Evolutionary conservation across 495 filamentous ascomycete species (phyloP), one percentile per base, ranked within the genome.

Genomic region (Collariella sp.): DNA sequence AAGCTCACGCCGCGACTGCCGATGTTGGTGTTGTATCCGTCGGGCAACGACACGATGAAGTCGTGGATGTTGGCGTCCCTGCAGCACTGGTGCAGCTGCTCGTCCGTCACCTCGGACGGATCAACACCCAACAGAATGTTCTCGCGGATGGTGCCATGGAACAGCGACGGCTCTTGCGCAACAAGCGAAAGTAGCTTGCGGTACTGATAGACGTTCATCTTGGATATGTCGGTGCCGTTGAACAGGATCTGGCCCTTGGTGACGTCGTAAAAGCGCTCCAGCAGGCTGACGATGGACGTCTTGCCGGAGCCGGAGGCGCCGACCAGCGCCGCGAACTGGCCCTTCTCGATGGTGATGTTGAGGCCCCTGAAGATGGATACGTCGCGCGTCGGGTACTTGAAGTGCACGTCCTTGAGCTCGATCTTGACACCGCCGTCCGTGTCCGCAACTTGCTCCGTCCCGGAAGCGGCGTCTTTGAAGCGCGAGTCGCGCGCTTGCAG

Each of bases 221-320:
- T 60, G 1, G 64, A 52, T 7, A 85, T 74, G 53, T 78, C 70
- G 23, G 65, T 65, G 1, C 73, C 77, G 60, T 83, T 75, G 45
- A 79, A 62, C 0, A 75, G 55, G 33, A 88, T 80, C 31, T 58
- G 60, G 20, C 84, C 84, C 19, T 67, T 66, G 5, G 64, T 66
- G 0, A 76, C 66, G 22, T 80, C 72, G 62, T 87, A 88, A 64
- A 87, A 85, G 6, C 72, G 63, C 66, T 85, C 82, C 1, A 89
- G 66, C 0, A 89, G 68, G 3, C 78, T 78, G 16, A 88, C 74
- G 20, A 85, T 72, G 15, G 81, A 87, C 1, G 79, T 83, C 60
- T 91, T 91, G 12, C 87, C 87, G 26, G 81, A 86, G 18, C 87
- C 87, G 0, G 77, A 82, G 0, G 83, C 70, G 2, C 87, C 87